phyloP scores from a whole-genome alignment of 768 basidiomycete genomes.

The Amanita phalloides region DNA sequence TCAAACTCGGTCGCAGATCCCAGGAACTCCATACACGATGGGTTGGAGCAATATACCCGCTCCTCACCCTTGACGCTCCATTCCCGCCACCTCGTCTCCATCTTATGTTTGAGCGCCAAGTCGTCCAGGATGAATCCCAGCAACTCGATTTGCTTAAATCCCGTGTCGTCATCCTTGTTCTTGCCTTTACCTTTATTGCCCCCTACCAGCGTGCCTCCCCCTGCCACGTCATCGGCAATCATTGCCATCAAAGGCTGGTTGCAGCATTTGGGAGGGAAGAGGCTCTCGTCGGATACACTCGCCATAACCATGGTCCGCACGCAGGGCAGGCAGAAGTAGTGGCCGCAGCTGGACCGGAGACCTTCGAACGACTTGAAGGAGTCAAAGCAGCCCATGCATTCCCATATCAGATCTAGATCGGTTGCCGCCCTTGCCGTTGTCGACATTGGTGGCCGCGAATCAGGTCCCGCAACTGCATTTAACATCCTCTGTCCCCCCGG shows the following conservation, averaged over 20 bases:
- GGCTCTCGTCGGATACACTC: constrained; percentile 35
- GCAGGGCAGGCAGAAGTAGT: constrained; percentile 37
- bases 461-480: background rate
- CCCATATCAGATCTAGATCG: constrained; percentile 10
- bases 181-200: too few species aligned
- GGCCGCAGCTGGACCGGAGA: constrained; percentile 30
- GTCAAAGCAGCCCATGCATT: constrained; percentile 34
- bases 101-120: background rate
- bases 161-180: background rate
- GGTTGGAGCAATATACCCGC: background rate
- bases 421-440: background rate
- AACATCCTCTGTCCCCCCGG: background rate
- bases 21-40: background rate
- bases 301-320: constrained; percentile 28
- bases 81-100: background rate
- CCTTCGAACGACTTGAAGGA: constrained; percentile 10
- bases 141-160: background rate
- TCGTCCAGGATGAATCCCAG: background rate
- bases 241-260: background rate
- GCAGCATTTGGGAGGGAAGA: constrained; percentile 45
- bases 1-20: background rate
- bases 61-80: background rate
- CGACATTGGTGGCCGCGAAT: background rate
- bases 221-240: background rate
- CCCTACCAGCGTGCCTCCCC: background rate